Base-by-base conservation (phyloP, 1,284 basidiomycete species). In the Cryptococcus wingfieldii region DNA sequence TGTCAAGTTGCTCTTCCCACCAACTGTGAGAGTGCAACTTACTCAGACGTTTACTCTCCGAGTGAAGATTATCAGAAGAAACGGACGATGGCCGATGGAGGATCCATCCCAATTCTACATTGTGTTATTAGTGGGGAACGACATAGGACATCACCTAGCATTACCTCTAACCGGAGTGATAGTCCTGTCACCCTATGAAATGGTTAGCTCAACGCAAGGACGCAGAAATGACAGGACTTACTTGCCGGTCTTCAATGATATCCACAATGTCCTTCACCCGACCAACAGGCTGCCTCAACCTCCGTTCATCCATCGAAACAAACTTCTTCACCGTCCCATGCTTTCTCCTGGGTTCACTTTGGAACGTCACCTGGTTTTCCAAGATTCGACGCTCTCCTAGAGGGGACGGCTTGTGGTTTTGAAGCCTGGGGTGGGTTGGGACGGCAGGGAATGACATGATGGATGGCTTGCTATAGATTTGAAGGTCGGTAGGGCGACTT, bases 141-240 rank as follows among this genome's bases (percentile, higher is more conserved):
- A 12, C 8, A 8, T 6, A 4, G 25, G 34, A 47, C 28, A 23
- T 10, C n/a, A 47, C 34, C 12, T 28, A 47, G 27, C 18, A 18
- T 47, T n/a, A 61, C 56, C 48, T 51, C 46, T 58, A 16, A 53
- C 47, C 8, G 59, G 56, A 10, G 59, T 56, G n/a, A 38, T 10
- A 5, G 23, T 18, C 5, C 18, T 25, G 27, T n/a, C 23, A 25
- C 13, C 23, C 45, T 41, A 16, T 49, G 16, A 27, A n/a, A 55
- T 34, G 31, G 6, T 34, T 34, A 34, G 53, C 49, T 47, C 10
- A 53, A 25, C 5, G 18, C 44, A 19, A 25, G n/a, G 8, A 10
- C 5, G 7, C 25, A 14, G 44, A 23, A 10, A 2, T n/a, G 19
- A 42, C 16, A 42, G 18, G 14, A 14, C 41, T n/a, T 16, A 46